Conservation (phyloP, 257 asterid genomes). For the Lantana camara region DNA sequence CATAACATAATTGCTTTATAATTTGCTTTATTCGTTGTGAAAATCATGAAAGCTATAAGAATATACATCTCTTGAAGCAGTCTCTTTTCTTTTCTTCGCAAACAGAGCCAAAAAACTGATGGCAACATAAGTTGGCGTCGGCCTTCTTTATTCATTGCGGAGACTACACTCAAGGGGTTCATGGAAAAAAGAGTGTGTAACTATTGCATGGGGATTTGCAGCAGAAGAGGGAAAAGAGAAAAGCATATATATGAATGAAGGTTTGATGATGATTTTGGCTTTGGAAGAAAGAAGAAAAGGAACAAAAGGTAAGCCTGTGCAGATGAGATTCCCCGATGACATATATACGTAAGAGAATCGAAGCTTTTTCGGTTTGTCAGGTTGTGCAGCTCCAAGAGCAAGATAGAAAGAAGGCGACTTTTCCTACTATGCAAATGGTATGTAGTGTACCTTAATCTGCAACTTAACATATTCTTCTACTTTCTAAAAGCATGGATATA, state of each 20-base stretch:
- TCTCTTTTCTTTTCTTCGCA: constrained; percentile 11
- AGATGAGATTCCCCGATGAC: constrained; percentile 49
- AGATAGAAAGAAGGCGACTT: constrained; percentile 39
- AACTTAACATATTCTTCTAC: constrained; percentile 32
- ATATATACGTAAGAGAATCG: constrained; percentile 43
- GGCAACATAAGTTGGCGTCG: constrained; percentile 23
- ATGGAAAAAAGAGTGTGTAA: constrained; percentile 26
- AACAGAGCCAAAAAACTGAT: constrained; percentile 30
- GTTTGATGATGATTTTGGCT: constrained; percentile 39
- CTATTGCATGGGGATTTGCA: constrained; percentile 46
- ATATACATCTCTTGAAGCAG: constrained; percentile 27
- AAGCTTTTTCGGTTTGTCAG: constrained; percentile 51
- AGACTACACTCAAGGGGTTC: constrained; percentile 36
- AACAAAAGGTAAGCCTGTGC: constrained; percentile 41
- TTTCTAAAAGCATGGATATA: constrained; percentile 54
- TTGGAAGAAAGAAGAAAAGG: constrained; percentile 37
- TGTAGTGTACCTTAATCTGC: constrained; percentile 49
- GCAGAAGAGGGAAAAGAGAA: constrained; percentile 35
- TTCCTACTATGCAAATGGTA: constrained; percentile 46
- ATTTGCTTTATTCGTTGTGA: not conserved
- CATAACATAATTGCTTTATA: constrained; percentile 4
- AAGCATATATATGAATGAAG: constrained; percentile 42
- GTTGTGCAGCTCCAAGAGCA: constrained; percentile 32
- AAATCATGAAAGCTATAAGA: too few species aligned
- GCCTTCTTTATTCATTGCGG: constrained; percentile 30